Conservation (phyloP, 306 rosid species). For the Dryas alaskensis region DNA sequence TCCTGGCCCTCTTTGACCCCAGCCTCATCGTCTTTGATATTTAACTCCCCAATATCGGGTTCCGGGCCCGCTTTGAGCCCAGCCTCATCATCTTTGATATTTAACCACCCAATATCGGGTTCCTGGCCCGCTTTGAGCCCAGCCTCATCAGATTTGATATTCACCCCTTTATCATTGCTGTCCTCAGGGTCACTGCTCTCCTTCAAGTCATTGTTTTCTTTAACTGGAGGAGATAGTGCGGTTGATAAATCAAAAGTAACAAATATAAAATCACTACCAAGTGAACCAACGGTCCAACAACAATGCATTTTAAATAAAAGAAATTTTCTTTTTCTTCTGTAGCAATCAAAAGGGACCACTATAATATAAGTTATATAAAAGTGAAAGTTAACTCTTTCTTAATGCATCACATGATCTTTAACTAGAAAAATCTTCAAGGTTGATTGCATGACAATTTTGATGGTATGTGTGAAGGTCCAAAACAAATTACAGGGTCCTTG, state of each 20-base stretch:
- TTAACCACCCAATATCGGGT: neutral
- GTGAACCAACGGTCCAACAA: neutral
- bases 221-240: neutral
- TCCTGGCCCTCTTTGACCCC: too few relatives aligned
- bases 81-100: too few relatives aligned
- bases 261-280: neutral
- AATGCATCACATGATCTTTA: neutral
- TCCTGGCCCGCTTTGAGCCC: neutral
- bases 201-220: neutral
- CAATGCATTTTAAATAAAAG: neutral
- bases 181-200: neutral
- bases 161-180: neutral
- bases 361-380: neutral
- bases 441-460: slow-evolving; percentile 1
- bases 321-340: neutral
- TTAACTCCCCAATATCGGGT: neutral
- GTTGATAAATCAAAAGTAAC: neutral
- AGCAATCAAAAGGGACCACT: neutral
- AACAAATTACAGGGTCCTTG: neutral
- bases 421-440: neutral
- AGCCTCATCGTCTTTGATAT: too few relatives aligned
- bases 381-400: neutral
- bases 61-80: neutral
- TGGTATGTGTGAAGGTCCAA: neutral
- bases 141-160: neutral